Evolutionary conservation across 2,329 filamentous ascomycete genomes (phyloP).

Genomic region (Paramyrothecium sp.): DNA sequence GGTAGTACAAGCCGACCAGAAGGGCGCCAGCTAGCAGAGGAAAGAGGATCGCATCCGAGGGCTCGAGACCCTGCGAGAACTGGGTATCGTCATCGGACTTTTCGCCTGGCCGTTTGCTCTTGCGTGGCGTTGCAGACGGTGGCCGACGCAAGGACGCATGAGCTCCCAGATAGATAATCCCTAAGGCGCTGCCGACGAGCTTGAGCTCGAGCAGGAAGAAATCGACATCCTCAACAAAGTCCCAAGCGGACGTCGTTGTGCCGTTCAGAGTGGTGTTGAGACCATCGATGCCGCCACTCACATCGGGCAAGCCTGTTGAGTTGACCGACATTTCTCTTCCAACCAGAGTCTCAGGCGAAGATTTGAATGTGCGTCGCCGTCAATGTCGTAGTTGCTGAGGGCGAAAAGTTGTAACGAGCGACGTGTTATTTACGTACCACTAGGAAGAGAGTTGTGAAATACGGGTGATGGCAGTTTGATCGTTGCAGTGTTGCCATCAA

Average conservation of each 20-base stretch:
- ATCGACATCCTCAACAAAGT: conserved; percentile 31
- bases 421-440: too few species aligned
- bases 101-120: conserved; percentile 40
- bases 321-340: conserved; percentile 19
- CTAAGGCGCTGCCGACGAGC: conserved; percentile 65
- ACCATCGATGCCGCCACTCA: conserved; percentile 21
- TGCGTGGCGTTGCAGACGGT: conserved; percentile 68
- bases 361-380: conserved; percentile 3
- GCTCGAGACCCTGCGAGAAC: conserved; percentile 48
- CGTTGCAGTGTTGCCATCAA: too few species aligned
- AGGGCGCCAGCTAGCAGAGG: conserved; percentile 73
- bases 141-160: conserved; percentile 85
- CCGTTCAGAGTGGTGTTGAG: conserved; percentile 26
- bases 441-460: too few species aligned
- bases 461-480: too few species aligned
- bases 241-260: conserved; percentile 21
- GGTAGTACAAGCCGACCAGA: conserved; percentile 76
- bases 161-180: conserved; percentile 80
- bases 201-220: conserved; percentile 45
- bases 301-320: conserved; percentile 9
- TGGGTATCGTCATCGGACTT: conserved; percentile 51
- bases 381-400: neutral
- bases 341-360: too few species aligned
- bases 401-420: too few species aligned
- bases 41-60: conserved; percentile 80